Conservation (phyloP, 805 yeast species). For the Saccharomycopsis amapae region DNA sequence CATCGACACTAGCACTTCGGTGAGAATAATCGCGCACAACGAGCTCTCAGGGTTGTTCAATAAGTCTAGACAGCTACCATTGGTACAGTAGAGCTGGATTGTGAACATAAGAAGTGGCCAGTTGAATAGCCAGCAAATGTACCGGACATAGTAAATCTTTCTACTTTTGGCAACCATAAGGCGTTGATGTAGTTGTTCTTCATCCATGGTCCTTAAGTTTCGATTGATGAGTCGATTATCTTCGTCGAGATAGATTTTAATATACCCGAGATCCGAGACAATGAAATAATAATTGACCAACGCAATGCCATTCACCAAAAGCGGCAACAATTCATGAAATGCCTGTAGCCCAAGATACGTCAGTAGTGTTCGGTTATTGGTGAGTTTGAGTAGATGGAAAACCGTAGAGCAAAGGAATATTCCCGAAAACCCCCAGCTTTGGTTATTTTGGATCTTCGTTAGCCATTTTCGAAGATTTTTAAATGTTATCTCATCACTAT, state of each 20-base stretch:
- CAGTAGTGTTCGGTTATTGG: too few species aligned
- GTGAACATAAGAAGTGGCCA: conserved; percentile 15
- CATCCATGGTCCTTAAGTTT: conserved; percentile 1
- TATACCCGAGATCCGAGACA: conserved; percentile 15
- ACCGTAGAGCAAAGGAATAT: neutral
- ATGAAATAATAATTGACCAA: conserved; percentile 9
- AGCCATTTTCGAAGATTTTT: too few species aligned
- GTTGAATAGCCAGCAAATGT: conserved; percentile 12
- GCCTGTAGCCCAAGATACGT: conserved; percentile 1
- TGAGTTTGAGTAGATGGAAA: too few species aligned
- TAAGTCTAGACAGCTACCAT: neutral
- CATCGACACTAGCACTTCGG: conserved; percentile 16
- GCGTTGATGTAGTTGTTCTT: neutral
- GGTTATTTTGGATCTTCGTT: neutral
- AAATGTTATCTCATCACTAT: too few species aligned
- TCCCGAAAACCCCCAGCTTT: neutral
- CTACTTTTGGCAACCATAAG: neutral
- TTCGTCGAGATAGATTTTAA: conserved; percentile 12
- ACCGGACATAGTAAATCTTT: conserved; percentile 16
- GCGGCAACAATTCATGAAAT: conserved; percentile 11
- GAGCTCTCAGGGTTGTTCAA: conserved; percentile 6
- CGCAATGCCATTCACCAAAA: neutral
- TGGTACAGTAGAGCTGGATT: neutral
- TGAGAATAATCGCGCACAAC: conserved; percentile 3
- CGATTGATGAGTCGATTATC: conserved; percentile 2